Conservation (phyloP, 352 stramenopile genomes). For the Peronospora farinosa region DNA sequence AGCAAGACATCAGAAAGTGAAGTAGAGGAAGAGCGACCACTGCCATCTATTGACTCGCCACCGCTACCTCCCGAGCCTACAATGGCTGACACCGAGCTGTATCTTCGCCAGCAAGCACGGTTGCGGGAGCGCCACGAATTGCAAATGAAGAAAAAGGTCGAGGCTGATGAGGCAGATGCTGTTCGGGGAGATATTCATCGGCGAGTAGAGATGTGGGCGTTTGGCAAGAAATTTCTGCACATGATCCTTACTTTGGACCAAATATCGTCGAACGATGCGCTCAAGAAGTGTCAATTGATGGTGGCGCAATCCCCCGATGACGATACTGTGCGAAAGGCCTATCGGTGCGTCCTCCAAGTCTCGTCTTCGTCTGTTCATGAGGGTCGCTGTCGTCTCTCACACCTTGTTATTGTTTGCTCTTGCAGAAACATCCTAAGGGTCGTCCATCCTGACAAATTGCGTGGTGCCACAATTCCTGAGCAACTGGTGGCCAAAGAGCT, state of each 20-base stretch:
- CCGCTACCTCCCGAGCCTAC: conserved; percentile 69
- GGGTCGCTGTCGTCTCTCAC: background rate
- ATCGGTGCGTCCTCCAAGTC: conserved; percentile 39
- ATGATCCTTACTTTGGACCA: conserved; percentile 84
- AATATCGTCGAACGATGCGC: conserved; percentile 61
- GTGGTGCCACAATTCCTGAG: conserved; percentile 61
- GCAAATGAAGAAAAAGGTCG: conserved; percentile 73
- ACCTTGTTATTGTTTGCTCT: conserved; percentile 6
- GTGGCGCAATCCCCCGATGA: conserved; percentile 75
- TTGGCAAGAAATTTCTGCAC: conserved; percentile 74
- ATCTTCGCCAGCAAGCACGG: conserved; percentile 75
- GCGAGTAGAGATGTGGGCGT: conserved; percentile 77
- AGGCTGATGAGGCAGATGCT: conserved; percentile 74
- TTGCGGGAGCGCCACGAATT: conserved; percentile 75
- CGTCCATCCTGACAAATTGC: conserved; percentile 85
- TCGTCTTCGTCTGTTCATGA: conserved; percentile 2
- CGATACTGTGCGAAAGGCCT: conserved; percentile 78
- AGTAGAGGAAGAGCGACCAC: conserved; percentile 26
- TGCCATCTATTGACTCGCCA: conserved; percentile 26
- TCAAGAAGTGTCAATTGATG: conserved; percentile 71
- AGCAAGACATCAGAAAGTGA: conserved; percentile 60
- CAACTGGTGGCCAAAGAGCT: conserved; percentile 82
- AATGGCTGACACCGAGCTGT: conserved; percentile 64
- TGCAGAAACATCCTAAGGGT: conserved; percentile 81
- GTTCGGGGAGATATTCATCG: conserved; percentile 72